Percentiles rank a stretch among this genome's conserved stretches.
These are phyloP conservation scores for Neospermospora avenae DNA, from an alignment of 2,329 filamentous ascomycete genomes.

Conservation along the genomic window DNA sequence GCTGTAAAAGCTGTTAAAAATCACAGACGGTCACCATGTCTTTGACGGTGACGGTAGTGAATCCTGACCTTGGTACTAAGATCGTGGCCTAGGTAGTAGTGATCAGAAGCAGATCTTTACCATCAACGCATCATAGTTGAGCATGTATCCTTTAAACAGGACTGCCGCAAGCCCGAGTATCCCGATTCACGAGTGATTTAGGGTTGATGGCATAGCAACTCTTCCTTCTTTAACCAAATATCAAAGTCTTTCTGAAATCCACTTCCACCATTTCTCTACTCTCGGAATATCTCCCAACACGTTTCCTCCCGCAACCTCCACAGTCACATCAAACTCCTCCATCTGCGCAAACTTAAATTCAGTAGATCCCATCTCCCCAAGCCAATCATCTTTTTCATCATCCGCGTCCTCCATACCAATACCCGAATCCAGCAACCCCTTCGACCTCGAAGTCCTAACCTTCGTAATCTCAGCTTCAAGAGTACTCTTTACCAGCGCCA, in stretches of 20 bases:
- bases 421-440: conserved; percentile 78
- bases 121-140: too few species aligned
- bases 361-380: conserved; percentile 76
- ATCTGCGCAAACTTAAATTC: conserved; percentile 79
- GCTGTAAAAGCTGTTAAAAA: too few species aligned
- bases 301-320: conserved; percentile 76
- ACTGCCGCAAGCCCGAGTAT: too few species aligned
- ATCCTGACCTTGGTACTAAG: too few species aligned
- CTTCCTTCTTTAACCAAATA: neutral
- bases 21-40: too few species aligned
- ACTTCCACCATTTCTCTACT: conserved; percentile 83
- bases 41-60: too few species aligned
- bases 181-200: neutral
- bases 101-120: too few species aligned
- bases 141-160: too few species aligned
- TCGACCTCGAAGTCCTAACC: conserved; percentile 72
- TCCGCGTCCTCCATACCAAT: conserved; percentile 60
- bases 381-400: conserved; percentile 77
- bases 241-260: conserved; percentile 76
- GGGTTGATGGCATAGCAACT: neutral
- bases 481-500: conserved; percentile 67
- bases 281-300: conserved; percentile 63
- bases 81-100: too few species aligned
- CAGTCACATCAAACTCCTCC: conserved; percentile 75
- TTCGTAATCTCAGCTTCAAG: conserved; percentile 79